Evolutionary conservation across 2,329 filamentous ascomycete species (phyloP), one percentile per base, ranked within the genome.

Genomic region (Penicillium sclerotiorum): DNA sequence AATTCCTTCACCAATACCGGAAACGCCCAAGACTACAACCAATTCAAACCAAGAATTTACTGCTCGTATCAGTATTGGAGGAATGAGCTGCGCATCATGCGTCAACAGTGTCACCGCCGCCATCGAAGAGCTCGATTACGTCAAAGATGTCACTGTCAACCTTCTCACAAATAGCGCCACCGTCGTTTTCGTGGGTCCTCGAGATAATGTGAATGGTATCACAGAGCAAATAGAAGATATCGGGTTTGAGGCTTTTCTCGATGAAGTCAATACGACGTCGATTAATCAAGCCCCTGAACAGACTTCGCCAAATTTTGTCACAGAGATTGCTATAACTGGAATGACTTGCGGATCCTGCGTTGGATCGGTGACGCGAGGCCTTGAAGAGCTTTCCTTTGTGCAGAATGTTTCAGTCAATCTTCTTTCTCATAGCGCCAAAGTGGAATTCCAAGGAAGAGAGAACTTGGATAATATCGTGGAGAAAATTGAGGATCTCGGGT

Each of bases 51-150:
- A 56, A 36, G 57, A 53, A 37, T 70, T 60, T 41, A 59, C 33
- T 28, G 66, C 70, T 4, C 63, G 60, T 9, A 57, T 78, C 13
- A 73, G 84, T 17, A 78, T 91, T 33, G 82, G 79, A 22, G 87
- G 87, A 45, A 90, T 91, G 87, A 89, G 84, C 4, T 90, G 88
- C 64, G 82, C 84, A 12, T 80, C 85, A 11, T 91, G 88, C 61
- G 78, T 79, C 45, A 85, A 85, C 62, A 76, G 78, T 32, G 82
- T 90, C 57, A 84, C 80, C 11, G 72, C 79, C 6, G 80, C 81
- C 54, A 68, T 90, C 30, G 72, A 80, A 39, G 80, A 82, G 53
- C 69, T 78, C 18, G 75, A 80, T 5, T 86, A 80, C 74, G 74
- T 90, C 21, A 74, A 77, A 42, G 78, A 80, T 5, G 76, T 82